Evolutionary conservation across 192 early-diverging fungal species (phyloP).

Genomic region (Backusella tarrabulga): DNA sequence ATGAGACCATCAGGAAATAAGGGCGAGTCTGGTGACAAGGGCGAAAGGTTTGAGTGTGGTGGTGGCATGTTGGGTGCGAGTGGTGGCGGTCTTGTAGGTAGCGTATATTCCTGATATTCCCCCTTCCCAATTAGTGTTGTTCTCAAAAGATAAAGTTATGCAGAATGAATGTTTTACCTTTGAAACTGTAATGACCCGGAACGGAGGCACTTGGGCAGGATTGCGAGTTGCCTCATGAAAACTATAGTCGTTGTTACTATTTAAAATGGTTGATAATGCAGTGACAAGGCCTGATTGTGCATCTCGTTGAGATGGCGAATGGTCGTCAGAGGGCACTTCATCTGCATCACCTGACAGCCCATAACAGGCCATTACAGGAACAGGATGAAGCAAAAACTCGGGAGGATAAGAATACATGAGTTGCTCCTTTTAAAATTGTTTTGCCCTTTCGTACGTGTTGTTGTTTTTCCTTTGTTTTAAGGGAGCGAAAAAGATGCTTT

Average conservation of each 20-base stretch:
- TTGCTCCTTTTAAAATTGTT: not conserved
- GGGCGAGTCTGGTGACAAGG: conserved; percentile 63
- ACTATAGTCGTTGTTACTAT: conserved; percentile 26
- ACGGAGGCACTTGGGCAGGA: conserved; percentile 30
- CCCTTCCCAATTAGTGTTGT: not conserved
- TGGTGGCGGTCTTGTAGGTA: not conserved
- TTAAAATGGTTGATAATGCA: conserved; percentile 18
- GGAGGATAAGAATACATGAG: conserved; percentile 57
- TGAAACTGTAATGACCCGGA: conserved; percentile 28
- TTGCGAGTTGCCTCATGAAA: conserved; percentile 23
- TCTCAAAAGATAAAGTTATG: not conserved
- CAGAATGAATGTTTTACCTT: conserved; percentile 25
- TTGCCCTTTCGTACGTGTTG: not conserved
- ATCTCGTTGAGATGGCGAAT: not conserved
- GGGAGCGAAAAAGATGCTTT: not conserved
- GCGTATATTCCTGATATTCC: conserved; percentile 13
- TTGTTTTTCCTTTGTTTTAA: not conserved
- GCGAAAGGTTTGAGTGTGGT: conserved; percentile 65
- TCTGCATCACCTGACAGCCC: conserved; percentile 34
- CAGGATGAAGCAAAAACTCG: conserved; percentile 57
- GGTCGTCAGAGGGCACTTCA: not conserved
- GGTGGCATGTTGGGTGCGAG: conserved; percentile 27
- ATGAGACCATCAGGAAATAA: conserved; percentile 87
- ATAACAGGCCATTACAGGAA: conserved; percentile 52
- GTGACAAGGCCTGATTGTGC: conserved; percentile 9